Base-by-base conservation (phyloP, 2,329 filamentous ascomycete genomes). In the Epichloe elymi region DNA sequence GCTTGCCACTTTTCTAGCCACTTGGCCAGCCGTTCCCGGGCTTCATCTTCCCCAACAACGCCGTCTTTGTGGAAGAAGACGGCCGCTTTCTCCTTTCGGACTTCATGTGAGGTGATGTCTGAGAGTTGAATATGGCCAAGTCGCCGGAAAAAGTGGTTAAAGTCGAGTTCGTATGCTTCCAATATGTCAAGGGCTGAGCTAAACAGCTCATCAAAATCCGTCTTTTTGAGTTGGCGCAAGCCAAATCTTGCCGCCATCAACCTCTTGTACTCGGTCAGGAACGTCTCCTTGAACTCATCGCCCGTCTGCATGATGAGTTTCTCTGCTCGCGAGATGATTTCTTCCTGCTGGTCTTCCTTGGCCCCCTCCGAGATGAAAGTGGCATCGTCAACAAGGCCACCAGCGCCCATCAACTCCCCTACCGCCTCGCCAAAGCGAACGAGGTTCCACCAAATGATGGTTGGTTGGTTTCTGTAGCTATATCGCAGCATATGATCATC, bases 371-470 rank as follows among this genome's bases (percentile, higher is more conserved):
- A 73, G 5, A 86, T 69, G 59, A 95, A 96, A 2, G 71, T 71
- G 2, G 78, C 67, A 11, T 84, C 78, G 60, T 98, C 90, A 35
- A 91, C 82, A 38, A 74, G 70, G 1, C 75, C 68, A 0, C 86
- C 91, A 0, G 85, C 80, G 17, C 91, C 93, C 51, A 98, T 80
- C 2, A 95, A 74, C 67, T 97, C 93, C 19, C 88, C 93, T 0
- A 98, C 65, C 0, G 86, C 80, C 69, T 98, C 93, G 52, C 89
- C 93, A 0, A 98, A 77, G 1, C 93, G 82, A 1, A 96, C 88
- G 0, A 97, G 75, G 61, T 97, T 97, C 93, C 93, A 98, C 93
- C 93, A 98, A 62, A 98, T 93, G 52, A 98, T 86, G 42, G 84
- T 90, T 0, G 93, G 90, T 63, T 98, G 93, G 64, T 95, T 95